Base-by-base conservation (phyloP, 2,329 filamentous ascomycete genomes). In the Cercospora sesami region DNA sequence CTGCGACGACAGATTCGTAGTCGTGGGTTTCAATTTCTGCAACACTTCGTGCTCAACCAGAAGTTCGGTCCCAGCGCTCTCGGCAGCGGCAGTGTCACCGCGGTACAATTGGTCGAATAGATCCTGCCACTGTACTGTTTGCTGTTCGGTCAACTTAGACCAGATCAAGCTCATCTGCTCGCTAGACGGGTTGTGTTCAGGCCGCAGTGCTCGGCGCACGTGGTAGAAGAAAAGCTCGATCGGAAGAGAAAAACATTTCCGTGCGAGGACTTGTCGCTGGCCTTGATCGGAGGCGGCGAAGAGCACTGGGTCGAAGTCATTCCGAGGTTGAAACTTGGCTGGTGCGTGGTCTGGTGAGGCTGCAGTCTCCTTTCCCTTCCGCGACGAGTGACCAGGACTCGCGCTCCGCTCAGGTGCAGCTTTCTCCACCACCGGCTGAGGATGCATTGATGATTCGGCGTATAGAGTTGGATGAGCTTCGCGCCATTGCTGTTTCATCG, bases 141-240 rank as follows among this genome's bases (percentile, higher is more conserved):
- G 33, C 33, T 39, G 12, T 5, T 42, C 12, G 5, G 31, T 61
- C 30, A 61, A 31, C 8, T 61, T 61, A 36, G n/a, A 45, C 59
- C 59, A 61, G 9, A 61, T 61, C 59, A 61, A 23, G 36, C 26
- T 48, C 18, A 23, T 42, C 39, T 61, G 59, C 12, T 42, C 59
- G 26, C 36, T n/a, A n/a, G 18, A 12, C 21, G 36, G 12, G 3
- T 21, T 12, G 18, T 26, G 33, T 6, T 61, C 23, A 16, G 18
- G 59, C 3, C 21, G 9, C 31, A 61, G 23, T 18, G 33, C 59
- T 39, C 39, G 33, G 33, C 36, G 33, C 16, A 61, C 18, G 59
- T 61, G 59, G 39, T 61, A 42, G 36, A 45, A 61, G 36, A 39
- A 61, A 2, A 61, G 59, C 59, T 61, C 59, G 16, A 61, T 45